Base-by-base conservation (phyloP, 2,329 filamentous ascomycete genomes). In the Cryphonectria radicalis region DNA sequence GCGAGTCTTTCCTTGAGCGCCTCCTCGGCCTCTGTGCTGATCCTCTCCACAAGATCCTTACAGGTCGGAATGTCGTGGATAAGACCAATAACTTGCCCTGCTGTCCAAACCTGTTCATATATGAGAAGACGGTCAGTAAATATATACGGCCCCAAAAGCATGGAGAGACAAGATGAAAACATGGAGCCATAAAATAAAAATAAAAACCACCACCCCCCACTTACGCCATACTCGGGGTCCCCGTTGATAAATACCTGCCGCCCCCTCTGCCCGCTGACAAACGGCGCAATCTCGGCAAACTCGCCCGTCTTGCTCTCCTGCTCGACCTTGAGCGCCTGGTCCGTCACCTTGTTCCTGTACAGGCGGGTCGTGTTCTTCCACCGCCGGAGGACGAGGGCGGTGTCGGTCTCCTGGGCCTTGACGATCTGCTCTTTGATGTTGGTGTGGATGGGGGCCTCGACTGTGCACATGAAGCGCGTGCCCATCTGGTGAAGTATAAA, bases 391-490 rank as follows among this genome's bases (percentile, higher is more conserved):
- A 99, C 89, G 67, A 99, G 87, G 75, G 94, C 90, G 0, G 96
- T 99, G 81, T 98, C 94, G 32, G 92, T 94, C 86, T 99, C 96
- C 74, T 94, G 87, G 1, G 95, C 93, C 69, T 90, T 87, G 66
- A 98, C 94, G 78, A 99, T 99, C 76, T 92, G 87, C 81, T 97
- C 87, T 87, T 99, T 99, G 85, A 99, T 94, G 76, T 97, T 97
- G 65, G 89, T 80, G 83, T 99, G 96, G 74, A 99, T 93, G 0
- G 96, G 96, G 22, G 95, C 91, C 82, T 98, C 96, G 62, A 95
- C 86, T 0, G 96, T 98, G 84, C 92, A 95, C 93, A 99, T 97
- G 85, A 98, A 99, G 59, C 96, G 87, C 13, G 96, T 99, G 71
- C 96, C 96, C 96, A 99, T 99, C 63, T 65, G 10, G 19, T 22